These are phyloP conservation scores for Phoma herbarum DNA, from an alignment of 2,329 filamentous ascomycete genomes.

Conservation along the genomic window DNA sequence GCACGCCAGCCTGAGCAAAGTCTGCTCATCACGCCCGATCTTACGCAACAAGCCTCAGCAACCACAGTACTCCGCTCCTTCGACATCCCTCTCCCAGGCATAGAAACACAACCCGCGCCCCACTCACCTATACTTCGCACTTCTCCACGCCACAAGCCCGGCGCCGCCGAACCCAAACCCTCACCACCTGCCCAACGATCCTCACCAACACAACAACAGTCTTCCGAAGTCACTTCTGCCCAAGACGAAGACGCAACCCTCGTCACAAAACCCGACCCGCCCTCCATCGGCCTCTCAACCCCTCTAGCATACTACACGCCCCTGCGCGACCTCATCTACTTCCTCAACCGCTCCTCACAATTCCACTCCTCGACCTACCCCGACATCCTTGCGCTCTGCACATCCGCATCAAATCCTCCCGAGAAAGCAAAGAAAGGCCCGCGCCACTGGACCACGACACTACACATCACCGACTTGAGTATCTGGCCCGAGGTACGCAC, in stretches of 20 bases:
- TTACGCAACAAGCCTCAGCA: constrained; percentile 46
- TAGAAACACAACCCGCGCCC: constrained; percentile 19
- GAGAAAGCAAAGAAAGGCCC: constrained; percentile 54
- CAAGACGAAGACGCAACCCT: constrained; percentile 15
- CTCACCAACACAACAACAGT: neutral
- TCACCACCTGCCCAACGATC: constrained; percentile 21
- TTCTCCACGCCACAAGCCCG: constrained; percentile 25
- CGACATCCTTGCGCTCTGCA: constrained; percentile 58
- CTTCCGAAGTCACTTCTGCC: constrained; percentile 21
- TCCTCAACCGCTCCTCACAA: constrained; percentile 52
- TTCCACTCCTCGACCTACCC: constrained; percentile 47
- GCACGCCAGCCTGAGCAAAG: constrained; percentile 31
- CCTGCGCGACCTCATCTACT: constrained; percentile 50
- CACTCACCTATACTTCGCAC: neutral
- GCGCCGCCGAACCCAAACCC: constrained; percentile 21
- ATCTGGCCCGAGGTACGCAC: constrained; percentile 34
- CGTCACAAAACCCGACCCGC: constrained; percentile 11
- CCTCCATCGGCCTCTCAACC: constrained; percentile 52
- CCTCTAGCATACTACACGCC: constrained; percentile 57
- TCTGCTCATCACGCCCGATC: constrained; percentile 49
- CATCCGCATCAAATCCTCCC: constrained; percentile 42
- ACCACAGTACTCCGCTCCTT: constrained; percentile 26
- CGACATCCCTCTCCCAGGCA: constrained; percentile 29
- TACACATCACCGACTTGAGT: constrained; percentile 53
- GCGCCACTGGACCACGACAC: constrained; percentile 55